Percentiles rank a stretch among this genome's conserved stretches.
Conservation (phyloP, 768 basidiomycete genomes). For the Nidula microcarpa region DNA sequence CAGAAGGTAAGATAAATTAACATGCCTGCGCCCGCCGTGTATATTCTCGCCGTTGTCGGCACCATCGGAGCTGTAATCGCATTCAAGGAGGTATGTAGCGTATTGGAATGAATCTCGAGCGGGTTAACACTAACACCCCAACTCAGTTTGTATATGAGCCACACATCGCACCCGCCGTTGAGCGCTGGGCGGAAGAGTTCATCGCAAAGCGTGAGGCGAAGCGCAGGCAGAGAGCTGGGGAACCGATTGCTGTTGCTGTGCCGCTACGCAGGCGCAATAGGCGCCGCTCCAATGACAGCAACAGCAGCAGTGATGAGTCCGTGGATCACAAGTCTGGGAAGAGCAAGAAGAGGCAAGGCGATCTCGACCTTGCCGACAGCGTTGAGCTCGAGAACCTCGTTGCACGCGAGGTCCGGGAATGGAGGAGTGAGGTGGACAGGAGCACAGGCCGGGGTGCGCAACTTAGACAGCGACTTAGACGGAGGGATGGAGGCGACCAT, state of each 20-base stretch:
- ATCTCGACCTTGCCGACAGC: conserved; percentile 1
- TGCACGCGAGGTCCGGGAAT: conserved; percentile 47
- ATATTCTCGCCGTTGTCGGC: conserved; percentile 47
- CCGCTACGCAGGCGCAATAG: conserved; percentile 16
- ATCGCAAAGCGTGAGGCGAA: conserved; percentile 25
- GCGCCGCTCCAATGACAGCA: conserved; percentile 17
- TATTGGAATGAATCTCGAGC: background rate
- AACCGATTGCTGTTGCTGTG: conserved; percentile 13
- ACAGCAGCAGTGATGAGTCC: conserved; percentile 9
- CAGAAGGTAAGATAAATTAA: background rate
- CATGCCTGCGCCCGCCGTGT: conserved; percentile 41
- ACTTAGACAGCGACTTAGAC: conserved; percentile 11
- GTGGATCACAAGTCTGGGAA: conserved; percentile 5
- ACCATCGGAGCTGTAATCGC: conserved; percentile 47
- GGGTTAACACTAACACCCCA: background rate
- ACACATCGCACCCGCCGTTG: conserved; percentile 60
- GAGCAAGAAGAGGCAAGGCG: background rate
- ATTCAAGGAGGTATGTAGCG: conserved; percentile 52
- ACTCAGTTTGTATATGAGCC: conserved; percentile 66
- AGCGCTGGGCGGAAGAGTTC: conserved; percentile 41
- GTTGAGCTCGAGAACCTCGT: conserved; percentile 53
- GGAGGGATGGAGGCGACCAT: conserved; percentile 23
- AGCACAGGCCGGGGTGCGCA: conserved; percentile 13
- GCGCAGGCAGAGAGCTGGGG: conserved; percentile 19
- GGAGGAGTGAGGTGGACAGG: conserved; percentile 42